Evolutionary conservation across 2,329 filamentous ascomycete genomes (phyloP), one percentile per base, ranked within the genome.

Genomic region (Scedosporium apiospermum): DNA sequence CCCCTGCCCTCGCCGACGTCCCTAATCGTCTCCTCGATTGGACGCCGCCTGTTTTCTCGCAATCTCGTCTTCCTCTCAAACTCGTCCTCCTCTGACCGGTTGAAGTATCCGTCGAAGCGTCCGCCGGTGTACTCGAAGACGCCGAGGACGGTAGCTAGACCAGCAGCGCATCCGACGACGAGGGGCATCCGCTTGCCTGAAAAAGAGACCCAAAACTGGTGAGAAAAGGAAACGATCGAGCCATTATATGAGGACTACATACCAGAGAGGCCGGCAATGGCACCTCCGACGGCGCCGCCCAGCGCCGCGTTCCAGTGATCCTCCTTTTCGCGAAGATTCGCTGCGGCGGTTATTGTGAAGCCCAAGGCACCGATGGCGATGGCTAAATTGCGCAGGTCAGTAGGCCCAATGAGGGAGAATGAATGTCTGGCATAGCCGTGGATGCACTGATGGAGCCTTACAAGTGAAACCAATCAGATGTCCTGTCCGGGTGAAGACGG

Each of bases 1-100:
- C 91, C 91, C 84, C 92, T 85, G 67, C 91, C 91, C 80, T 97
- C 93, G 61, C 92, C 93, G 69, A 96, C 72, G 71, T 93, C 84
- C 26, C 85, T 83, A 67, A 96, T 78, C 2, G 90, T 96, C 79
- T 96, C 88, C 73, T 91, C 88, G 26, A 85, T 80, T 27, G 91
- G 88, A 72, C 87, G 79, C 73, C 91, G 84, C 74, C 88, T 88
- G 71, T 87, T 87, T 78, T 83, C 88, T 73, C 91, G 84, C 72
- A 93, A 66, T 66, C 80, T 81, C 74, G 93, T 87, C 77, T 92
- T 92, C 74, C 86, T 83, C 69, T 87, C 88, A 65, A 89, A 91
- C 73, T 93, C 90, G 61, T 84, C 82, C 59, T 88, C 82, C 60
- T 87, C 81, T 51, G 79, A 76, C 64, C 85, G 79, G 67, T 77